Evolutionary conservation across 31 red algal genomes (phyloP), one percentile per base, ranked within the genome.

Genomic region (Endocladia muricata): DNA sequence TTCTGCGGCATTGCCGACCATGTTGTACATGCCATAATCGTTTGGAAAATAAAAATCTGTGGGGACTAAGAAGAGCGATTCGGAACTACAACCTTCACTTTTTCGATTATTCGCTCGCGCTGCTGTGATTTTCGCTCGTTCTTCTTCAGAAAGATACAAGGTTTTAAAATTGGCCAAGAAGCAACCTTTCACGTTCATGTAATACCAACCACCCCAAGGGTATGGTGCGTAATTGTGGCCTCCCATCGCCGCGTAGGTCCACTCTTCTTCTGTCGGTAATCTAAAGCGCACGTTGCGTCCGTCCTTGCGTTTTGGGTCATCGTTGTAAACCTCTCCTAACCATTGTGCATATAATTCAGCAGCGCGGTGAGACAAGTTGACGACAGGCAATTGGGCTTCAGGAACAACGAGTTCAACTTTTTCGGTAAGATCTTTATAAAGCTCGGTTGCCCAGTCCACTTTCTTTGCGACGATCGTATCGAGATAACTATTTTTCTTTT

Each of bases 11-110:
- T 52, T 52, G 13, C 47, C 47, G n/a, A 13, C n/a, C n/a, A 52
- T 52, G n/a, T 52, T 52, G n/a, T 52, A 52, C 47, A 52, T 15
- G 11, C 47, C 47, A 52, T 52, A 52, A 52, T 52, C 47, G n/a
- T 52, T 52, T 52, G 47, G 47, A 52, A 52, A 52, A 52, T 52
- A 52, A 52, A 13, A 52, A 52, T 52, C 47, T 52, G 47, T 15
- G n/a, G 11, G n/a, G 11, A 15, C 13, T 52, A 52, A 52, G 13
- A 13, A 52, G 47, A 15, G n/a, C 47, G 11, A 52, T 52, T 52
- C n/a, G 47, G 11, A 52, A 52, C 47, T 52, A 15, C 47, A 13
- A 15, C 47, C 47, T 52, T 52, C n/a, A 13, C 13, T 52, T 52
- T n/a, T 11, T 52, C n/a, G 47, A 52, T 11, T 11, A 52, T 11